These are phyloP conservation scores for Lanmaoa rubissima DNA, from an alignment of 768 basidiomycete genomes.

Conservation along the genomic window DNA sequence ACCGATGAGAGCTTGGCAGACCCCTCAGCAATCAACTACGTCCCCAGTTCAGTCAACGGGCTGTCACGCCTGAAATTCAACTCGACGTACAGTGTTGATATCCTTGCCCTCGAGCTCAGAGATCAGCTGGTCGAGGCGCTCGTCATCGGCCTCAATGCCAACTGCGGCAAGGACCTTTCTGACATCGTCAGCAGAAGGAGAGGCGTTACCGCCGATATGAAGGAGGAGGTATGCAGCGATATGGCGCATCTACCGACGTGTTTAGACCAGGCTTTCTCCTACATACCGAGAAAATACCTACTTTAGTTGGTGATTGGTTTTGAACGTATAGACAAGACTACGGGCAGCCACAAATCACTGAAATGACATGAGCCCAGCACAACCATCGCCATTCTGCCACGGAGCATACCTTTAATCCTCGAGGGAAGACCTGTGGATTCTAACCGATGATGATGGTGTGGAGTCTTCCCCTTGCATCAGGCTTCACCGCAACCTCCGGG, in stretches of 20 bases:
- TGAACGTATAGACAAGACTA: slow-evolving; percentile 35
- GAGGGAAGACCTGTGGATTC: slow-evolving; percentile 93
- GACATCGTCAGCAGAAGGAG: slow-evolving; percentile 83
- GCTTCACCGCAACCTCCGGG: slow-evolving; percentile 16
- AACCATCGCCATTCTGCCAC: background rate
- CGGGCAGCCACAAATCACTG: slow-evolving; percentile 94
- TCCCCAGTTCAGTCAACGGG: slow-evolving; percentile 1
- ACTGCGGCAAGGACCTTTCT: slow-evolving; percentile 83
- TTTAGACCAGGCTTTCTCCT: background rate
- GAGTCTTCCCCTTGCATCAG: background rate
- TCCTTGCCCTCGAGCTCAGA: slow-evolving; percentile 91
- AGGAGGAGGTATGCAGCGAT: slow-evolving; percentile 98
- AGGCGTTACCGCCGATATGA: slow-evolving; percentile 88
- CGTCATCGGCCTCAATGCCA: slow-evolving; percentile 85
- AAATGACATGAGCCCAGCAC: slow-evolving; percentile 13
- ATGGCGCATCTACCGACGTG: slow-evolving; percentile 69
- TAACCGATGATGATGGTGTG: slow-evolving; percentile 59
- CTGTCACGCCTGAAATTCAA: background rate
- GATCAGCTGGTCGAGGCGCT: slow-evolving; percentile 77
- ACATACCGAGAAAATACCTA: slow-evolving; percentile 24
- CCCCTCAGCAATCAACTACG: slow-evolving; percentile 87
- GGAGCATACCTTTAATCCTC: slow-evolving; percentile 72
- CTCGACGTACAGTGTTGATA: slow-evolving; percentile 64
- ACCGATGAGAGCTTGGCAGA: slow-evolving; percentile 93
- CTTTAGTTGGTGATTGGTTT: slow-evolving; percentile 41